These are phyloP conservation scores for Ophiostoma novo-ulmi DNA, from an alignment of 2,329 filamentous ascomycete species.

Conservation along the genomic window DNA sequence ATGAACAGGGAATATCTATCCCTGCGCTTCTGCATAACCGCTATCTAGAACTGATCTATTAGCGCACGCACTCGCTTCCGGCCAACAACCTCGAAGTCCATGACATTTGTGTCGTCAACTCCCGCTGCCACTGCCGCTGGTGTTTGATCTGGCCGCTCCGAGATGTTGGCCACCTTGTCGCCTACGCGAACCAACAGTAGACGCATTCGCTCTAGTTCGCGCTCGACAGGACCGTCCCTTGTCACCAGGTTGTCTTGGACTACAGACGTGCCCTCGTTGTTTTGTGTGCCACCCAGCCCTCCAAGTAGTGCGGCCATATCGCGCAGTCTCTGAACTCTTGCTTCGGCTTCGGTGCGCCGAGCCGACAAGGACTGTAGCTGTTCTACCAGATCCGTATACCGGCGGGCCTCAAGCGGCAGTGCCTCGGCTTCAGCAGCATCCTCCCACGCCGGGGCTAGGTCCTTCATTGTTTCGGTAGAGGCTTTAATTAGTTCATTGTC, in stretches of 20 bases:
- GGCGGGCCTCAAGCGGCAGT: conserved; percentile 44
- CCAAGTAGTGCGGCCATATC: conserved; percentile 48
- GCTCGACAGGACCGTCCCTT: conserved; percentile 58
- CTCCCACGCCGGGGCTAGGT: conserved; percentile 47
- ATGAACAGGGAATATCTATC: background rate
- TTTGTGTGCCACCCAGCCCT: conserved; percentile 38
- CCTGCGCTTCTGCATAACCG: background rate
- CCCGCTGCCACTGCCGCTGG: conserved; percentile 25
- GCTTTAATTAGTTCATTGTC: conserved; percentile 32
- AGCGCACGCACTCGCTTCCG: conserved; percentile 41
- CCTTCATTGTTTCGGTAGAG: conserved; percentile 40
- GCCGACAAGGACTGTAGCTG: conserved; percentile 48
- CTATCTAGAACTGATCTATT: conserved; percentile 31
- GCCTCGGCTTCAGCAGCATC: conserved; percentile 36
- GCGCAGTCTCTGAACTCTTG: conserved; percentile 42
- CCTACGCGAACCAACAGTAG: conserved; percentile 57
- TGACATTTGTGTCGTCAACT: conserved; percentile 8
- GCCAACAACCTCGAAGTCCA: conserved; percentile 37
- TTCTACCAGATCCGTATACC: conserved; percentile 48
- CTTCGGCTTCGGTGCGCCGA: conserved; percentile 37
- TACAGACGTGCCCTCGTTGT: conserved; percentile 27
- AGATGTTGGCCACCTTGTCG: conserved; percentile 44
- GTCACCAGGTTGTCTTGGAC: conserved; percentile 64
- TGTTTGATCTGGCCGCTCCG: background rate
- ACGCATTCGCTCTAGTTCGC: conserved; percentile 62